Percentiles rank a stretch among this genome's conserved stretches.
Evolutionary conservation across 2,329 filamentous ascomycete species (phyloP).

Genomic region (Fusarium scirpi): DNA sequence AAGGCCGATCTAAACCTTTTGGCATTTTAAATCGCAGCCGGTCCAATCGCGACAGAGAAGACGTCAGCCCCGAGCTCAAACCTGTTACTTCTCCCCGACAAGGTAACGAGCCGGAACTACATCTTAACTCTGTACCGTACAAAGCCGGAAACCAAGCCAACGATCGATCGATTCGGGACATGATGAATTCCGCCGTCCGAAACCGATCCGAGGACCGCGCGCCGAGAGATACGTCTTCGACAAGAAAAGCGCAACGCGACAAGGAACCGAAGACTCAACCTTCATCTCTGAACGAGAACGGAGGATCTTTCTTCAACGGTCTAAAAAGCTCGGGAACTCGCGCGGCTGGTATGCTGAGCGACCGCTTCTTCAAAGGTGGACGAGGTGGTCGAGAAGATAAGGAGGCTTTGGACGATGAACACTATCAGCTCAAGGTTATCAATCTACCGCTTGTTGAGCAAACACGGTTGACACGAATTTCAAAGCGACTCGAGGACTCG

Average conservation of each 20-base stretch:
- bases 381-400: conserved; percentile 77
- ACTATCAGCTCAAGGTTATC: conserved; percentile 86
- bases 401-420: conserved; percentile 80
- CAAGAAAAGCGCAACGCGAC: conserved; percentile 60
- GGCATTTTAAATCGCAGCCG: conserved; percentile 63
- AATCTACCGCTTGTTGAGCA: conserved; percentile 89
- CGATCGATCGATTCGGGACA: conserved; percentile 76
- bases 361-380: conserved; percentile 82
- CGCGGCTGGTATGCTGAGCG: conserved; percentile 80
- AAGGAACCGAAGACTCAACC: conserved; percentile 63
- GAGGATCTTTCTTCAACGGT: conserved; percentile 52
- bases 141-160: conserved; percentile 73
- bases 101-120: conserved; percentile 45
- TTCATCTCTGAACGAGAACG: conserved; percentile 70
- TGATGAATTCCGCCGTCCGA: conserved; percentile 73
- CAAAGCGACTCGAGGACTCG: conserved; percentile 86
- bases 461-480: conserved; percentile 90
- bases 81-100: conserved; percentile 41
- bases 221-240: conserved; percentile 57
- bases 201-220: conserved; percentile 80
- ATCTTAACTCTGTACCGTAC: conserved; percentile 54
- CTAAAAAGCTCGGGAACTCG: conserved; percentile 45
- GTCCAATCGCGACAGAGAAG: conserved; percentile 65
- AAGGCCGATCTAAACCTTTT: conserved; percentile 67
- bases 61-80: conserved; percentile 54